phyloP scores from a whole-genome alignment of 2,329 filamentous ascomycete species.

The Tolypocladium album region DNA sequence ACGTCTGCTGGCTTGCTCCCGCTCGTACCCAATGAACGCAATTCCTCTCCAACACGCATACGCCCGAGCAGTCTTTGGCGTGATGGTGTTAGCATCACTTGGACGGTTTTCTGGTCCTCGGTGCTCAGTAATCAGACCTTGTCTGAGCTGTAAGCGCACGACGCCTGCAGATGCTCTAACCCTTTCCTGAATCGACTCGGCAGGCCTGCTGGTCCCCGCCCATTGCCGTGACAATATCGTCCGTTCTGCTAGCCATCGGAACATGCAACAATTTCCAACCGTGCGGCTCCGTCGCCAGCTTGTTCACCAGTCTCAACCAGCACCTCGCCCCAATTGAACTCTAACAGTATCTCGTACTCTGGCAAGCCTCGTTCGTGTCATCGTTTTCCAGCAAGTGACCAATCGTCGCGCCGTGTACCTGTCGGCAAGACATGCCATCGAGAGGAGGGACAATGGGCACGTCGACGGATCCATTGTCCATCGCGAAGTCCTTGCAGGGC shows the following conservation, averaged over 20 bases:
- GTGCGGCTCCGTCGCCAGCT: neutral
- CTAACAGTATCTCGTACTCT: neutral
- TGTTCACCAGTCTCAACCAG: neutral
- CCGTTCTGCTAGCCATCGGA: neutral
- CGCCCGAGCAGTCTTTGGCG: neutral
- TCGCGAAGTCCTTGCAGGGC: neutral
- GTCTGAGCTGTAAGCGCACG: neutral
- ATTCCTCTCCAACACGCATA: neutral
- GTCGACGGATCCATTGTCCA: neutral
- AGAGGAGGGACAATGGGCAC: constrained; percentile 1
- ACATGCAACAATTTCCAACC: neutral
- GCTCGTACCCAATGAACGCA: neutral
- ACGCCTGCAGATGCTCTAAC: neutral
- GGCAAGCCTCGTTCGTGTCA: neutral
- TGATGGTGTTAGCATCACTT: neutral
- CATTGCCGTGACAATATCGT: neutral
- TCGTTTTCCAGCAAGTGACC: too few species aligned
- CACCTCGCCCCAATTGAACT: neutral
- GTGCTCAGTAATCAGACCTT: neutral
- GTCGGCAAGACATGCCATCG: neutral
- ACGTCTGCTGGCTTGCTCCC: too few species aligned
- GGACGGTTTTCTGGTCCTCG: neutral
- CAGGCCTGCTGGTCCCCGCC: neutral
- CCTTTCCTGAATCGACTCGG: neutral
- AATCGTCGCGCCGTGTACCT: neutral